A percentile compares a stretch with the other conserved stretches of the same genome.
phyloP scores from a whole-genome alignment of 192 early-diverging fungal species.

The Dispira simplex region DNA sequence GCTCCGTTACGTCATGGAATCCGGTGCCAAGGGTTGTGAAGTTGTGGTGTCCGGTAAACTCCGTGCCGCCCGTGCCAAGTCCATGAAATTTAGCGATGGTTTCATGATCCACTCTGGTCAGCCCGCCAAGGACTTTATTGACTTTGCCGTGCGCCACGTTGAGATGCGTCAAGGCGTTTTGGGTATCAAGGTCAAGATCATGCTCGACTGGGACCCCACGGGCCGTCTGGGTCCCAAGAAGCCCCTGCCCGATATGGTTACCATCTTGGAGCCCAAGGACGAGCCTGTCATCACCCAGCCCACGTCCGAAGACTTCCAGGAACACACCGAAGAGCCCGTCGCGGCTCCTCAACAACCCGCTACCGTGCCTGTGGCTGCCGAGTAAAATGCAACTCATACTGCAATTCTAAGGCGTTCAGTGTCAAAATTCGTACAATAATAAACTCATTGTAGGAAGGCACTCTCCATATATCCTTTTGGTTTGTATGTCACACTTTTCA shows the following conservation, averaged over 20 bases:
- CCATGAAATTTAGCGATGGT: constrained; percentile 99
- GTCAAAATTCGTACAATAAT: too few relatives aligned
- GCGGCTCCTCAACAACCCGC: constrained; percentile 16
- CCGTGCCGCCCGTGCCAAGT: constrained; percentile 99
- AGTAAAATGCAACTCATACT: neutral
- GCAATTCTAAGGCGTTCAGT: too few relatives aligned
- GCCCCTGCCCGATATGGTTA: constrained; percentile 90
- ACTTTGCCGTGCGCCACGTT: constrained; percentile 93
- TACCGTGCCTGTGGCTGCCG: constrained; percentile 24
- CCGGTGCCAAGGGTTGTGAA: constrained; percentile 98
- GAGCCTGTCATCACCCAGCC: constrained; percentile 55
- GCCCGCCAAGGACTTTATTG: constrained; percentile 91
- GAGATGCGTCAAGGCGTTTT: constrained; percentile 96
- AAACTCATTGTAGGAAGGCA: too few relatives aligned
- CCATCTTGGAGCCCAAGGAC: constrained; percentile 86
- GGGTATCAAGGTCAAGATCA: constrained; percentile 99
- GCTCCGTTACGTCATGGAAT: constrained; percentile 97
- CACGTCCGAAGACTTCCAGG: constrained; percentile 40
- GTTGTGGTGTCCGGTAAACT: constrained; percentile 99
- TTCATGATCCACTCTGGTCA: constrained; percentile 99
- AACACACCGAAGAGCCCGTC: constrained; percentile 18
- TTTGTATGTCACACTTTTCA: too few relatives aligned
- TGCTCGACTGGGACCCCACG: constrained; percentile 86
- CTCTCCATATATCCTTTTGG: too few relatives aligned
- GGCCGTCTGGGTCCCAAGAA: constrained; percentile 90